Evolutionary conservation across 495 filamentous ascomycete species (phyloP), one percentile per base, ranked within the genome.

Genomic region (Halenospora varia): DNA sequence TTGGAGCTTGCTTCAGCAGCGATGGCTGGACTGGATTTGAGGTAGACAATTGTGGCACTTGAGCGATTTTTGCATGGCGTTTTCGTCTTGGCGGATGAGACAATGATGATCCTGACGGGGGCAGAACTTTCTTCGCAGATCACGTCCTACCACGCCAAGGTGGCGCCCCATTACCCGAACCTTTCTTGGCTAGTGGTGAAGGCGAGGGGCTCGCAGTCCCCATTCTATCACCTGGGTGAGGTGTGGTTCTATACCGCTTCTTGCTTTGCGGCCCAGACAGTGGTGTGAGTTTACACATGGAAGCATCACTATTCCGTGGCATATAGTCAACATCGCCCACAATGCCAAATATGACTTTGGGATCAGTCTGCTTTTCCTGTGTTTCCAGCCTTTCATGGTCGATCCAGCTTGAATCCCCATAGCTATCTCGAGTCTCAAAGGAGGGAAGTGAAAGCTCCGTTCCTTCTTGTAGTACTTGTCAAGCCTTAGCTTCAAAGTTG

Each of bases 371-470:
- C 13, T 6, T 35, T 35, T 35, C 29, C 29, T 35, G 29, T 35
- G 13, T 35, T 35, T 35, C 29, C 29, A 35, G 13, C 13, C 29
- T 35, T 35, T 35, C 29, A 35, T 4, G 29, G 4, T 4, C 29
- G 4, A 35, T 35, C 29, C 29, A 35, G 29, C 29, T 35, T 35
- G 29, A 13, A 35, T 35, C 29, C 29, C 17, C 44, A 47, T 17
- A 47, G 6, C n/a, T n/a, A 47, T 47, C 44, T 17, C 17, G 6
- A 47, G 44, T 17, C 17, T n/a, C 17, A 47, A 47, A 17, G 44
- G 44, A 47, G 44, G 44, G 44, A 47, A 47, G 44, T 47, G 44
- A 47, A 47, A 47, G 44, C 44, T 47, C 44, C 17, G 44, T 47
- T 4, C 6, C 17, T 4, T 47, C 44, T 47, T 47, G 6, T 22